These are phyloP conservation scores for Fomitopsis pulvina DNA, from an alignment of 768 basidiomycete species.

Conservation along the genomic window DNA sequence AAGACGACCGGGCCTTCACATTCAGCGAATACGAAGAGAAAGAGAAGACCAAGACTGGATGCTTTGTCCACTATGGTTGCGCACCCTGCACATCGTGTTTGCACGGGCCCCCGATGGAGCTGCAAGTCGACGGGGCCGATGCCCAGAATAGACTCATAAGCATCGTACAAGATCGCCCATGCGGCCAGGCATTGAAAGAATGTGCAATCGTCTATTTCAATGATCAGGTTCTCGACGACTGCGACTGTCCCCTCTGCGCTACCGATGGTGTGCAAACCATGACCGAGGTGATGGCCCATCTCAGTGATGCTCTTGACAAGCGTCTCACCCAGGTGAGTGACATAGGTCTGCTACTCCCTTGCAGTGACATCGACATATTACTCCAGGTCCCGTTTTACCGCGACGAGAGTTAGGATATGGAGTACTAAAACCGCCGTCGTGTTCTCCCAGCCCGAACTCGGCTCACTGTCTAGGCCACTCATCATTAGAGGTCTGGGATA, in stretches of 20 bases:
- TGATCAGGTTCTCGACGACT: neutral
- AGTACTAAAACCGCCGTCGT: no score
- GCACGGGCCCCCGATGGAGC: neutral
- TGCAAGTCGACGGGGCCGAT: neutral
- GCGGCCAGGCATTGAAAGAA: neutral
- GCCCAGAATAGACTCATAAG: neutral
- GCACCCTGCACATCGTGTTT: neutral
- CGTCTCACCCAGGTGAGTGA: neutral
- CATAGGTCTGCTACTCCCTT: no score
- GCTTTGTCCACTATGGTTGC: neutral
- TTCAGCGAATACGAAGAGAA: neutral
- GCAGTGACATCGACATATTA: no score
- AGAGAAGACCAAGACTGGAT: neutral
- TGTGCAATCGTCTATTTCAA: neutral
- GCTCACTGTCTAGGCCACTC: no score
- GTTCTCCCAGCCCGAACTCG: no score
- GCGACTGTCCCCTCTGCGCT: neutral
- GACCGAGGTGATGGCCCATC: neutral
- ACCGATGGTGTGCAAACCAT: neutral
- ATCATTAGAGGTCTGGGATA: no score
- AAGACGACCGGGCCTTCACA: neutral
- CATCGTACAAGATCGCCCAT: neutral
- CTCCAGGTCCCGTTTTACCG: no score
- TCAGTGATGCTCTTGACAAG: neutral
- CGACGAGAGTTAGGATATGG: no score